These are phyloP conservation scores for Cutaneotrichosporon sp. DNA, from an alignment of 1,284 basidiomycete genomes.

Conservation along the genomic window DNA sequence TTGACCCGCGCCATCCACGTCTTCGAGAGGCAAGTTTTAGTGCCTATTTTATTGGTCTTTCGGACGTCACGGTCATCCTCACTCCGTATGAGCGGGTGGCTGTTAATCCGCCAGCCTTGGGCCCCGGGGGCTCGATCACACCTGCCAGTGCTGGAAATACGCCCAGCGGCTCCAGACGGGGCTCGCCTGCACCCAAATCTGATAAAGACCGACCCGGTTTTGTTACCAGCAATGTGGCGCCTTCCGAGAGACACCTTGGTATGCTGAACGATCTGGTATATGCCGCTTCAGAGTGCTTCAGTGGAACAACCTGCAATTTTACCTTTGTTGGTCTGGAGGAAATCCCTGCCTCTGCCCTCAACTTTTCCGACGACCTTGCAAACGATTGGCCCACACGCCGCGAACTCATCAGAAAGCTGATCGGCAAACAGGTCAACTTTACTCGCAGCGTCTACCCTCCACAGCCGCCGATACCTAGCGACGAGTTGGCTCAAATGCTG, in stretches of 20 bases:
- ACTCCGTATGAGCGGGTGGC: slow-evolving; percentile 1
- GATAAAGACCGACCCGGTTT: neutral
- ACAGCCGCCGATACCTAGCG: neutral
- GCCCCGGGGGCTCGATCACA: too few species aligned
- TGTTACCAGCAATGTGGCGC: neutral
- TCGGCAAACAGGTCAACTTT: slow-evolving; percentile 2
- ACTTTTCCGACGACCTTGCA: neutral
- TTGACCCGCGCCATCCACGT: slow-evolving; percentile 4
- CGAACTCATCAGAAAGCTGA: neutral
- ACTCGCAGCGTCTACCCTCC: slow-evolving; percentile 3
- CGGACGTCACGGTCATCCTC: neutral
- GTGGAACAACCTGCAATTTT: neutral
- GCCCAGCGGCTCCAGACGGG: neutral
- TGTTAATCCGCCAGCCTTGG: neutral
- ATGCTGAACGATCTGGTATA: slow-evolving; percentile 7
- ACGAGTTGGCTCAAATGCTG: neutral
- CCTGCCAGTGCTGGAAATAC: neutral
- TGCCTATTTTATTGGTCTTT: slow-evolving; percentile 1
- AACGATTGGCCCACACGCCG: slow-evolving; percentile 1
- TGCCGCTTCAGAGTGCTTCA: neutral
- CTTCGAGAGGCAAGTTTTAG: slow-evolving; percentile 1
- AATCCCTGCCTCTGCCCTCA: slow-evolving; percentile 1
- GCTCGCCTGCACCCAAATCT: neutral
- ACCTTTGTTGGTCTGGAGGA: slow-evolving; percentile 1
- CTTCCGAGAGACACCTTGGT: neutral